A percentile compares a stretch with the other conserved stretches of the same genome.
phyloP scores from a whole-genome alignment of 208 protist genomes.

The Leishmania gerbilli region DNA sequence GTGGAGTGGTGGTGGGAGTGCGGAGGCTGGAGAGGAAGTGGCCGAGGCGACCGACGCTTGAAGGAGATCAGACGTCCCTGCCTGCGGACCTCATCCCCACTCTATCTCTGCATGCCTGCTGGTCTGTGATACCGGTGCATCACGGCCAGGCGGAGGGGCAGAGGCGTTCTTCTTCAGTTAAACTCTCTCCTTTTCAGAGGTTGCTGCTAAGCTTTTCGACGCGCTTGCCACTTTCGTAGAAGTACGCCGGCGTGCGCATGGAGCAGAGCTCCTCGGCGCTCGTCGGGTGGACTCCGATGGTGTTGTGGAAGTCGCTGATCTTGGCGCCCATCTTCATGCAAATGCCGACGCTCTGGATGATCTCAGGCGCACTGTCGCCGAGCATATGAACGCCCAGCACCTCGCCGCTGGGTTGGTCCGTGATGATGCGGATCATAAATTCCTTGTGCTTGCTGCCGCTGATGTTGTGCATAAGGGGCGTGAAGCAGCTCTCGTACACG shows the following conservation, averaged over 20 bases:
- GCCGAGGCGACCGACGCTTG: not conserved
- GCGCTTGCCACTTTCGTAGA: conserved; percentile 71
- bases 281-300: conserved; percentile 97
- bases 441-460: conserved; percentile 85
- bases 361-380: conserved; percentile 84
- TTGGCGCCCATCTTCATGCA: conserved; percentile 92
- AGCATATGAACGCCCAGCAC: conserved; percentile 92
- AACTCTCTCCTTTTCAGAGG: conserved; percentile 32
- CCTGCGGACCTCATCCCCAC: not conserved
- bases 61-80: not conserved
- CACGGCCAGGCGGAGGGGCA: not conserved
- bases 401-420: conserved; percentile 70
- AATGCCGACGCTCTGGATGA: conserved; percentile 91
- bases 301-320: conserved; percentile 94
- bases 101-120: not conserved
- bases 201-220: conserved; percentile 72
- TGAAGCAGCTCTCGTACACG: conserved; percentile 88
- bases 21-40: not conserved
- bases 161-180: no score
- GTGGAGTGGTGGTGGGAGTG: not conserved
- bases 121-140: not conserved
- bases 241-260: conserved; percentile 85
- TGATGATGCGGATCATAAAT: conserved; percentile 87
- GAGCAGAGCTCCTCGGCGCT: conserved; percentile 94
- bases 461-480: conserved; percentile 91